These are phyloP conservation scores for Cytospora piceae DNA, from an alignment of 2,329 filamentous ascomycete genomes.

Conservation along the genomic window DNA sequence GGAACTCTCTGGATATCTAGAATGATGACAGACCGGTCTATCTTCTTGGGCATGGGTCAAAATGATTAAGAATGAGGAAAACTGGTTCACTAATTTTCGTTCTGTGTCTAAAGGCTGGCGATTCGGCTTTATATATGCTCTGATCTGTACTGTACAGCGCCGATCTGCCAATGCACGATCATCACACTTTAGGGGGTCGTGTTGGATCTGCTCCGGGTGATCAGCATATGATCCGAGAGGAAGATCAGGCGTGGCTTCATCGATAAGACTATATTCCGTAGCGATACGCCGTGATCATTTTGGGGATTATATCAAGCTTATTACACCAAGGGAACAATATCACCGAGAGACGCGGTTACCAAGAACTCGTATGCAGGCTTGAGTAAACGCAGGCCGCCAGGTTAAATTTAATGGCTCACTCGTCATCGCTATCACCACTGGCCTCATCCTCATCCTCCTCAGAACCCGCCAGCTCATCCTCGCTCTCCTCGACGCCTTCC, in stretches of 20 bases:
- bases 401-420: slow-evolving; percentile 18
- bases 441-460: slow-evolving; percentile 45
- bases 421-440: slow-evolving; percentile 36
- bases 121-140: background rate
- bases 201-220: background rate
- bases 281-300: background rate
- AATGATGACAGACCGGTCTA: background rate
- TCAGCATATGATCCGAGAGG: background rate
- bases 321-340: too few species aligned
- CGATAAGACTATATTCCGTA: background rate
- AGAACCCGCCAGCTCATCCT: slow-evolving; percentile 52
- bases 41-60: background rate
- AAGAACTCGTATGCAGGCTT: background rate
- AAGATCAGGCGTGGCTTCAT: background rate
- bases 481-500: slow-evolving; percentile 63
- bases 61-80: background rate
- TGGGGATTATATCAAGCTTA: too few species aligned
- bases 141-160: background rate
- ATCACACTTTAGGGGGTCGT: background rate
- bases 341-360: too few species aligned
- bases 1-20: slow-evolving; percentile 5
- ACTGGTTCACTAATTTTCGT: background rate
- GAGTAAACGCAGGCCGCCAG: too few species aligned
- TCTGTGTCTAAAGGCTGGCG: background rate
- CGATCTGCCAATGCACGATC: background rate